Percentiles rank a stretch among this genome's conserved stretches.
These are phyloP conservation scores for Neurospora discreta DNA, from an alignment of 495 filamentous ascomycete genomes.

Conservation along the genomic window DNA sequence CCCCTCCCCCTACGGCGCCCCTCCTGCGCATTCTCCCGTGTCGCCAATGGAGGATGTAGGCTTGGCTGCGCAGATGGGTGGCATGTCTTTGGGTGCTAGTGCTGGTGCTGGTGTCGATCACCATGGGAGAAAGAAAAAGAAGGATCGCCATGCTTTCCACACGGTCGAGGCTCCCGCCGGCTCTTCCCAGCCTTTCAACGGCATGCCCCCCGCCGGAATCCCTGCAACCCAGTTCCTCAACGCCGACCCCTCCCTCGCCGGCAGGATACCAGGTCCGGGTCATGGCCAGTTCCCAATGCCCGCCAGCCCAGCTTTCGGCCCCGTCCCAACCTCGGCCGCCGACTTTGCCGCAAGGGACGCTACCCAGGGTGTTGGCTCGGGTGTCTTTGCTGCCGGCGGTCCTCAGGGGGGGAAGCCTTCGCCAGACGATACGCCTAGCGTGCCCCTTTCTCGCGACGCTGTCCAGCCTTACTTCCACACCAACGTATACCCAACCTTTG, in stretches of 20 bases:
- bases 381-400: conserved; percentile 24
- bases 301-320: conserved; percentile 47
- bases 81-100: conserved; percentile 50
- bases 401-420: conserved; percentile 54
- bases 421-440: conserved; percentile 86
- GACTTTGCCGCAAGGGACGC: conserved; percentile 46
- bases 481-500: conserved; percentile 89
- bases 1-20: conserved; percentile 11
- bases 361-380: conserved; percentile 14
- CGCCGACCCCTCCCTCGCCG: conserved; percentile 37
- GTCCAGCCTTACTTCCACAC: conserved; percentile 73
- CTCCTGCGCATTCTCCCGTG: conserved; percentile 2
- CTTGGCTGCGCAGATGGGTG: conserved; percentile 78
- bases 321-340: conserved; percentile 38
- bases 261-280: conserved; percentile 16
- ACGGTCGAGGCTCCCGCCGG: conserved; percentile 60
- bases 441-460: conserved; percentile 73
- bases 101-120: conserved; percentile 35
- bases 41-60: conserved; percentile 37
- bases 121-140: conserved; percentile 67
- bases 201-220: conserved; percentile 48
- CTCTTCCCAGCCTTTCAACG: conserved; percentile 55
- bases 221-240: conserved; percentile 60
- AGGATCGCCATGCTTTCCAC: conserved; percentile 88
- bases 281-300: conserved; percentile 49